Conservation (phyloP, 306 rosid genomes). For the Urtica urens region DNA sequence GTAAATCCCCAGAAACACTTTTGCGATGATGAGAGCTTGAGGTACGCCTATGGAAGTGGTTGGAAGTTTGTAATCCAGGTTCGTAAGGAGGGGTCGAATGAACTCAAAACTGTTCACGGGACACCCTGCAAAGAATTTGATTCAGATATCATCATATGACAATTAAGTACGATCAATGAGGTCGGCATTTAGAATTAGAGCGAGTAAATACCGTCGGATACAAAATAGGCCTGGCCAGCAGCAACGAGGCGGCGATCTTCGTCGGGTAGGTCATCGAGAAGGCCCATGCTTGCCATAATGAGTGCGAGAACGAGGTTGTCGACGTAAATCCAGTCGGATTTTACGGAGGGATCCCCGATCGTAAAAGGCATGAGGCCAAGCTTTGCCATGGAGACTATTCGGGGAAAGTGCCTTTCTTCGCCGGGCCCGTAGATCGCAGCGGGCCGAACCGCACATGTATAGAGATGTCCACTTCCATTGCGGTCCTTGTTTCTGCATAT, state of each 20-base stretch:
- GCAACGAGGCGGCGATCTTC: constrained; percentile 48
- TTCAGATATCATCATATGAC: not conserved
- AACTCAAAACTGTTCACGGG: constrained; percentile 84
- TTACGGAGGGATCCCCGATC: constrained; percentile 60
- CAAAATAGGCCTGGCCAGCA: constrained; percentile 87
- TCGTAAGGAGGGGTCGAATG: constrained; percentile 57
- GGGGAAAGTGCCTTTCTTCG: constrained; percentile 84
- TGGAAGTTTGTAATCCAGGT: constrained; percentile 68
- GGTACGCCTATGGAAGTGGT: constrained; percentile 37
- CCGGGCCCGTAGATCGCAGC: constrained; percentile 95
- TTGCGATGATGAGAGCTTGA: constrained; percentile 60
- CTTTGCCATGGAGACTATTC: constrained; percentile 65
- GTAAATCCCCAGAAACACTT: constrained; percentile 48
- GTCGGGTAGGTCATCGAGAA: constrained; percentile 47
- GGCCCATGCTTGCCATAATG: constrained; percentile 90
- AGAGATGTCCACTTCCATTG: constrained; percentile 42
- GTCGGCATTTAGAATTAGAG: not conserved
- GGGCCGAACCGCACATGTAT: constrained; percentile 82
- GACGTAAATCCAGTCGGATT: constrained; percentile 80
- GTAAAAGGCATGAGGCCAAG: constrained; percentile 60
- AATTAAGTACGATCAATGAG: not conserved
- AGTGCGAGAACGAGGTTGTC: constrained; percentile 86
- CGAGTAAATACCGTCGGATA: constrained; percentile 71
- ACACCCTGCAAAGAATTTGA: constrained; percentile 39
- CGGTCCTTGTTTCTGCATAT: constrained; percentile 39